These are phyloP conservation scores for Escovopsis sp. DNA, from an alignment of 2,329 filamentous ascomycete genomes.

Conservation along the genomic window DNA sequence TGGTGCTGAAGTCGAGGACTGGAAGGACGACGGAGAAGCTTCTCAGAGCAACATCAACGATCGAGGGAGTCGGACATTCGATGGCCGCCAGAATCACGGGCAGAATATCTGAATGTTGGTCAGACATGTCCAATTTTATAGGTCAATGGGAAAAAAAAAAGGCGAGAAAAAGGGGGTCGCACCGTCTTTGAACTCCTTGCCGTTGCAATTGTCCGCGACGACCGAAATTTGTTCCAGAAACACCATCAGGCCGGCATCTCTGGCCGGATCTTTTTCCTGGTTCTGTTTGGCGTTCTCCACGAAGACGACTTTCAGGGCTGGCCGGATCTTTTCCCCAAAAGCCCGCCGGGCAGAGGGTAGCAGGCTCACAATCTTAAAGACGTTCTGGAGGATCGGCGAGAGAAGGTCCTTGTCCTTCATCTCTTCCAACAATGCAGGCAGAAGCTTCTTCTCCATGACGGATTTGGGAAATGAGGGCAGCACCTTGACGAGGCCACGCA, in stretches of 20 bases:
- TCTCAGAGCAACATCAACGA: slow-evolving; percentile 74
- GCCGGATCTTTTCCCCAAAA: slow-evolving; percentile 78
- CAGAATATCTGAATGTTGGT: slow-evolving; percentile 51
- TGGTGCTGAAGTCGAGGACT: slow-evolving; percentile 85
- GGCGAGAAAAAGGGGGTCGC: slow-evolving; percentile 16
- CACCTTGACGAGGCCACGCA: slow-evolving; percentile 76
- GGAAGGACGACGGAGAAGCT: slow-evolving; percentile 70
- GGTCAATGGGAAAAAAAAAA: not conserved
- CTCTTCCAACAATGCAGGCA: slow-evolving; percentile 81
- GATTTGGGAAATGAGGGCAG: slow-evolving; percentile 84
- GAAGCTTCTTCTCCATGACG: slow-evolving; percentile 86
- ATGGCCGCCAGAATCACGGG: slow-evolving; percentile 74
- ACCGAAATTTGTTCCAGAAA: slow-evolving; percentile 69
- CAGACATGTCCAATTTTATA: not conserved
- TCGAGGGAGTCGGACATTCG: slow-evolving; percentile 74
- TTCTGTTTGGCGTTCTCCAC: slow-evolving; percentile 40
- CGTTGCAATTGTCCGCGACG: slow-evolving; percentile 67
- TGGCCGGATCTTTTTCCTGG: slow-evolving; percentile 63
- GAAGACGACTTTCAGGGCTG: slow-evolving; percentile 72
- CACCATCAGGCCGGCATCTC: slow-evolving; percentile 84
- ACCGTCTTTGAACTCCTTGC: slow-evolving; percentile 92
- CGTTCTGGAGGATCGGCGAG: slow-evolving; percentile 72
- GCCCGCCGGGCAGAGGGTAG: slow-evolving; percentile 63
- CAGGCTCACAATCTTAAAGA: slow-evolving; percentile 76
- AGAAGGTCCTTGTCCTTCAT: slow-evolving; percentile 83